phyloP scores from a whole-genome alignment of 2,329 filamentous ascomycete genomes.

The Colletotrichum limetticola region DNA sequence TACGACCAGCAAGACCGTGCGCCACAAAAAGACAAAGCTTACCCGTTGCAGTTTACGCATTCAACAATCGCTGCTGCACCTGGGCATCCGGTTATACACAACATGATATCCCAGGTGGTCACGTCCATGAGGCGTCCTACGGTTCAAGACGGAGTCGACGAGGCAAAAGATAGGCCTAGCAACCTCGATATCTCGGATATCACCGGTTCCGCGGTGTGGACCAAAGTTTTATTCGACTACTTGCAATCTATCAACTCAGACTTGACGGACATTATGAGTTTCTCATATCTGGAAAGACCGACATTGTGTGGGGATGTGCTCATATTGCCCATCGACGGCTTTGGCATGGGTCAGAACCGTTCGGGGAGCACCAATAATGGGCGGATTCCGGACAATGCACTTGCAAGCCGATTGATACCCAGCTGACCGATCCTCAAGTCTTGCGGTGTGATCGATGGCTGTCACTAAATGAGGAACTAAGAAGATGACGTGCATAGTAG shows the following conservation, averaged over 20 bases:
- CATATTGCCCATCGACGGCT: slow-evolving; percentile 41
- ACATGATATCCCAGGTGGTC: slow-evolving; percentile 40
- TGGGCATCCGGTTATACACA: slow-evolving; percentile 42
- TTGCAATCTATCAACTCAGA: slow-evolving; percentile 38
- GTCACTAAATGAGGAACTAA: too few species aligned
- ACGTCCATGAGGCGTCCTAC: slow-evolving; percentile 36
- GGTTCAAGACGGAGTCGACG: background rate
- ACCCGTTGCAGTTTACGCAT: slow-evolving; percentile 38
- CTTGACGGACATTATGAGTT: background rate
- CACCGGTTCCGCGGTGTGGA: slow-evolving; percentile 45
- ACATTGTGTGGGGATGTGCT: slow-evolving; percentile 38
- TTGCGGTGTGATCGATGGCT: too few species aligned
- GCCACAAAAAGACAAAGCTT: slow-evolving; percentile 36
- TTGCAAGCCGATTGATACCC: slow-evolving; percentile 39
- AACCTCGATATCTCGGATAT: slow-evolving; percentile 45
- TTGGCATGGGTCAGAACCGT: slow-evolving; percentile 43
- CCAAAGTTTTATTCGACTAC: slow-evolving; percentile 44
- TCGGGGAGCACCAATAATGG: slow-evolving; percentile 43
- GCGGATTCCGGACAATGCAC: slow-evolving; percentile 38
- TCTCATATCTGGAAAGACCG: slow-evolving; percentile 22
- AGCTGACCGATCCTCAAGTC: too few species aligned
- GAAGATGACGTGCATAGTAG: too few species aligned
- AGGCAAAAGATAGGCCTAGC: slow-evolving; percentile 33
- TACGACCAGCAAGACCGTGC: slow-evolving; percentile 41
- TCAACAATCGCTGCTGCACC: slow-evolving; percentile 39